Evolutionary conservation across 257 asterid genomes (phyloP).

Genomic region (Cynanchum wilfordii): DNA sequence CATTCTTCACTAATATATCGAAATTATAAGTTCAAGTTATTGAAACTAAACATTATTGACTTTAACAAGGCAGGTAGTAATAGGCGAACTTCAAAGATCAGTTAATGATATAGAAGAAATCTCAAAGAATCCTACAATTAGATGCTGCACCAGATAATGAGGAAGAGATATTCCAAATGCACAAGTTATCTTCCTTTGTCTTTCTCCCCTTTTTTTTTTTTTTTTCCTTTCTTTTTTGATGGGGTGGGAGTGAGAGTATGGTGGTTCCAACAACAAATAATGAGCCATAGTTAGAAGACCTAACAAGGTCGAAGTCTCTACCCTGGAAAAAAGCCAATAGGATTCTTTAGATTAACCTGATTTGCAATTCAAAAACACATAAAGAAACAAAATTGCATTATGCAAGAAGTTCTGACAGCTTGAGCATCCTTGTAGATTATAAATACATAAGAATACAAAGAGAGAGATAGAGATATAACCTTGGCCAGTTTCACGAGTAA

Average conservation of each 20-base stretch:
- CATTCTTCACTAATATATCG: not conserved
- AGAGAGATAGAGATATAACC: conserved; percentile 28
- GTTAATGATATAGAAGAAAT: not conserved
- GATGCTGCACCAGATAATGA: not conserved
- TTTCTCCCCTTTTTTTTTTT: not conserved
- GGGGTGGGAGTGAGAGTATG: too few species aligned
- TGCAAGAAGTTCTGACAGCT: not conserved
- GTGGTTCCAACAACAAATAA: not conserved
- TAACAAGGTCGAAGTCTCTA: not conserved
- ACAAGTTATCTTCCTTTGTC: not conserved
- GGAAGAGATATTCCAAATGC: not conserved
- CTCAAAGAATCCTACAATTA: not conserved
- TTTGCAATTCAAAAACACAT: not conserved
- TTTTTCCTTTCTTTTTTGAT: not conserved
- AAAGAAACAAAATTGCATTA: not conserved
- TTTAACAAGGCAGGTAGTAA: not conserved
- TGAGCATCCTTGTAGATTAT: not conserved
- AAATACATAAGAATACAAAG: not conserved
- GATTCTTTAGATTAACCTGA: not conserved
- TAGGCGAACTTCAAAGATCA: not conserved
- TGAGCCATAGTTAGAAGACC: not conserved
- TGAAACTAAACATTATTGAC: not conserved
- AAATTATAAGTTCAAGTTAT: not conserved
- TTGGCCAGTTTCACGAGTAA: conserved; percentile 39
- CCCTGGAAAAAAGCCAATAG: not conserved